Base-by-base conservation (phyloP, 257 asterid species). In the Scutellaria baicalensis region DNA sequence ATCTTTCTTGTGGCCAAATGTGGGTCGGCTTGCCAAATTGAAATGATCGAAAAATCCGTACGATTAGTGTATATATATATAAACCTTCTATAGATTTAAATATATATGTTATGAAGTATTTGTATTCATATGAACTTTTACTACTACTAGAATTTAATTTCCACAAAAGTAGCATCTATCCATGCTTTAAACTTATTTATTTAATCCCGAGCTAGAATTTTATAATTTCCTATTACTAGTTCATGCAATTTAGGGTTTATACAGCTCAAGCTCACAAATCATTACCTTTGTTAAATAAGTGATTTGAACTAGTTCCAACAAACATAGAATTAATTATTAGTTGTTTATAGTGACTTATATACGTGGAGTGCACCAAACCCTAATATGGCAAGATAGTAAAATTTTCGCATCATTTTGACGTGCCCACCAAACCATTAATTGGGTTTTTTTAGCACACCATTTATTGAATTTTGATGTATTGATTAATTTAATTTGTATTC, bases 341-440 rank as follows among this genome's bases (percentile, higher is more conserved):
- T 9, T n/a, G 5, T 40, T 1, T 16, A 23, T 10, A 55, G 69
- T 76, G 82, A 64, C 44, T 52, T 82, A 51, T 5, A 16, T 68
- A 74, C 59, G 65, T 64, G 69, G 45, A 50, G 20, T 77, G 77
- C 80, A 68, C 69, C 71, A 55, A 74, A 73, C 68, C 79, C 78
- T 74, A 66, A 62, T 61, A 31, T 59, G 68, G 66, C n/a, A 58
- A 60, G 31, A 65, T n/a, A 3, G 6, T 20, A 7, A 9, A 33
- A 55, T 6, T 38, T 42, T 18, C 47, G 0, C 8, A 2, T 13
- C 43, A 8, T 13, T 69, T 69, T 42, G 18, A 65, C 35, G 20
- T 27, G 2, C 33, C 33, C 33, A 27, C 33, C 33, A 27, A 27
- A 27, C 33, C 33, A 27, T 27, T 27, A 27, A 27, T 27, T 27